Evolutionary conservation across 129 eudicot genomes (phyloP).

Genomic region (Pulicaria dysenterica): DNA sequence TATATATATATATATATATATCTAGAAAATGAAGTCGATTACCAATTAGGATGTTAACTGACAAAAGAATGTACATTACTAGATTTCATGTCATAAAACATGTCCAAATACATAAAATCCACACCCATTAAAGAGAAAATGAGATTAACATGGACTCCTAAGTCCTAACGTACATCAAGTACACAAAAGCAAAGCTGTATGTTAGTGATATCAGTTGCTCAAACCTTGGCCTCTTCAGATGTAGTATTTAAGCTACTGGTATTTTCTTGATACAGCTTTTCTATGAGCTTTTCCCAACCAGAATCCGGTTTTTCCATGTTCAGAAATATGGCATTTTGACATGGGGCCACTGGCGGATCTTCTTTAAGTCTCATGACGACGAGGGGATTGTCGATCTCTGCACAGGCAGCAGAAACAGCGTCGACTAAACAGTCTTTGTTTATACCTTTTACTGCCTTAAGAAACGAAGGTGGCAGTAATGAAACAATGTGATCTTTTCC

Average conservation of each 20-base stretch:
- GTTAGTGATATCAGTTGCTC: not conserved
- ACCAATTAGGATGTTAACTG: not conserved
- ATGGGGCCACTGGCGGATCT: not conserved
- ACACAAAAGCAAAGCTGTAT: slow-evolving; percentile 14
- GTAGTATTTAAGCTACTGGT: too few relatives aligned
- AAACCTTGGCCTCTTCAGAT: not conserved
- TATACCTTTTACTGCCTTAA: slow-evolving; percentile 24
- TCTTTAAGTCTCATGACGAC: slow-evolving; percentile 43
- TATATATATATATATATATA: too few relatives aligned
- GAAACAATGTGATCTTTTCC: slow-evolving; percentile 9
- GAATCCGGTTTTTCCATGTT: slow-evolving; percentile 12
- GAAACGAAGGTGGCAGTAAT: slow-evolving; percentile 41
- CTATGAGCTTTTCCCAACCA: too few relatives aligned
- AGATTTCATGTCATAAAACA: not conserved
- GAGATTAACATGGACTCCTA: slow-evolving; percentile 10
- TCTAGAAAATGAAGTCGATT: too few relatives aligned
- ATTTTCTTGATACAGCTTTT: slow-evolving; percentile 27
- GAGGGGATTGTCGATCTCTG: slow-evolving; percentile 52
- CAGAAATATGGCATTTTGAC: slow-evolving; percentile 27
- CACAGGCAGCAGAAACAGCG: slow-evolving; percentile 42
- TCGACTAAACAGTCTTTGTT: slow-evolving; percentile 4
- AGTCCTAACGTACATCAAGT: slow-evolving; percentile 14
- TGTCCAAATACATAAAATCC: not conserved
- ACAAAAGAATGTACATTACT: not conserved
- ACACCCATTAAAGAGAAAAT: not conserved